Percentiles rank a stretch among this genome's conserved stretches.
Evolutionary conservation across 2,329 filamentous ascomycete genomes (phyloP).

Genomic region (Xylariaceae sp.): DNA sequence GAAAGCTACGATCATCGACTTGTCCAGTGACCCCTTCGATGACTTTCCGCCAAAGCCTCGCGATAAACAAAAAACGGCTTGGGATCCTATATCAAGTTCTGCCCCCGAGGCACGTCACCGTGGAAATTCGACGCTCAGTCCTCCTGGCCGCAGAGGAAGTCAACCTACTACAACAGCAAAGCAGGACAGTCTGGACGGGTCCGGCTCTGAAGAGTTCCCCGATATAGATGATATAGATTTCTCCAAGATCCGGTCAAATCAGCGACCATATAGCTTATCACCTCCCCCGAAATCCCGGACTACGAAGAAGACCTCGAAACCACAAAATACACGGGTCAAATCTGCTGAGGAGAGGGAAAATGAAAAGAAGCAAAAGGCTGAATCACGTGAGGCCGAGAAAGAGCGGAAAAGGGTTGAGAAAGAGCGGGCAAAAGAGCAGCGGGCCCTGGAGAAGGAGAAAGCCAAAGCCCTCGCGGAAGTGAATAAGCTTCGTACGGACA

Average conservation of each 20-base stretch:
- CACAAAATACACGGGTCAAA: conserved; percentile 10
- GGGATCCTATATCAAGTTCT: conserved; percentile 48
- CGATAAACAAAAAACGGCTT: conserved; percentile 23
- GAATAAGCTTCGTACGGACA: conserved; percentile 66
- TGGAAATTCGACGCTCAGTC: conserved; percentile 11
- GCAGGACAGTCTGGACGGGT: conserved; percentile 26
- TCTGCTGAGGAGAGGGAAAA: conserved; percentile 29
- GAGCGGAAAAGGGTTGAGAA: conserved; percentile 49
- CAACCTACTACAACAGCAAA: conserved; percentile 25
- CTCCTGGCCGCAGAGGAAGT: conserved; percentile 8
- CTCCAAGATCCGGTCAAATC: conserved; percentile 16
- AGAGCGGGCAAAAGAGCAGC: conserved; percentile 53
- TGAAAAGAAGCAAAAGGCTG: conserved; percentile 37
- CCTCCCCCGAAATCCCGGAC: conserved; percentile 13
- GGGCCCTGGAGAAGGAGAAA: conserved; percentile 53
- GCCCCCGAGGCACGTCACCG: conserved; percentile 32
- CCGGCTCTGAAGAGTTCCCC: conserved; percentile 38
- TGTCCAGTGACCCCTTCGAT: conserved; percentile 20
- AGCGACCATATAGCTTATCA: conserved; percentile 9
- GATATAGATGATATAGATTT: conserved; percentile 36
- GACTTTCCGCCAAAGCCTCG: conserved; percentile 6
- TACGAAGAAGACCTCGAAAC: conserved; percentile 6
- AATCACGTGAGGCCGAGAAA: conserved; percentile 45
- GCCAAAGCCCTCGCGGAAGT: conserved; percentile 62
- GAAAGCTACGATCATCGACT: conserved; percentile 17